Evolutionary conservation across 805 yeast species (phyloP).

Genomic region (Saccharomycopsis lassenensis): DNA sequence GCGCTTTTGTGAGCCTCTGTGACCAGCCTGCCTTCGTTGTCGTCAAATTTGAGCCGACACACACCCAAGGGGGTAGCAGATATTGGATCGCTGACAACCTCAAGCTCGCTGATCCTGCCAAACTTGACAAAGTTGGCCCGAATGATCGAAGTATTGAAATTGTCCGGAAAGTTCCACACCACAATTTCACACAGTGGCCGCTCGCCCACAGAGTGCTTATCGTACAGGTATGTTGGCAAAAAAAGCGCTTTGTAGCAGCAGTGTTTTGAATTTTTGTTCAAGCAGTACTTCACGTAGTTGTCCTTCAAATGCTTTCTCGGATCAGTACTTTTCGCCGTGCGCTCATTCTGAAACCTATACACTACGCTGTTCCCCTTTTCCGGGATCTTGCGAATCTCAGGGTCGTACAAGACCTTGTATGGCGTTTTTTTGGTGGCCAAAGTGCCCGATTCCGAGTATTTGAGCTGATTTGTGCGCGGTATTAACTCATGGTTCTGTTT

Average conservation of each 20-base stretch:
- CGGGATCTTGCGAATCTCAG: conserved; percentile 35
- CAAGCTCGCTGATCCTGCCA: conserved; percentile 70
- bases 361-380: conserved; percentile 28
- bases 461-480: too few species aligned
- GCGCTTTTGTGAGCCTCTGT: conserved; percentile 40
- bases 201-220: conserved; percentile 63
- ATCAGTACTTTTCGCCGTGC: conserved; percentile 24
- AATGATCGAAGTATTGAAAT: conserved; percentile 58
- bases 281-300: conserved; percentile 8
- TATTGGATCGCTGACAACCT: conserved; percentile 87
- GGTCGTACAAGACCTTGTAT: conserved; percentile 41
- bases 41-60: conserved; percentile 51
- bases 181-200: conserved; percentile 63
- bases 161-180: conserved; percentile 52
- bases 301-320: conserved; percentile 28
- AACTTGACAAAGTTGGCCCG: conserved; percentile 80
- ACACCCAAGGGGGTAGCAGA: conserved; percentile 75
- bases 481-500: too few species aligned
- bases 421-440: conserved; percentile 19
- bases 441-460: too few species aligned
- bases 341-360: conserved; percentile 27
- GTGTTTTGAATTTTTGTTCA: conserved; percentile 31
- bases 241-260: conserved; percentile 32
- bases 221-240: conserved; percentile 33
- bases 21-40: conserved; percentile 36